These are phyloP conservation scores for Dendrobium nobile DNA, from an alignment of 106 monocot species.

Conservation along the genomic window DNA sequence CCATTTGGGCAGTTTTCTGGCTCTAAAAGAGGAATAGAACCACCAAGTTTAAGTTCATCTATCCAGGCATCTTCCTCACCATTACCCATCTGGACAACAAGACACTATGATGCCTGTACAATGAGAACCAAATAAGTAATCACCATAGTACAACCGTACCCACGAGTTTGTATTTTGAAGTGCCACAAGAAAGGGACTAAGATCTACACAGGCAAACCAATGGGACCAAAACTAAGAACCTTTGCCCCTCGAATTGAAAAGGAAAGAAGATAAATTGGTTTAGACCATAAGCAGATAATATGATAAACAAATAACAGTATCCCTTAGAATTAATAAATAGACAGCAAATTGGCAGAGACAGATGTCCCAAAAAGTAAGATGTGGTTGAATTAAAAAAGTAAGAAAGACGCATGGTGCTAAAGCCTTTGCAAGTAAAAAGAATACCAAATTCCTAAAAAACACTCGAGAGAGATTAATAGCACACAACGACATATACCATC, in stretches of 20 bases:
- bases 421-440: background rate
- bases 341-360: background rate
- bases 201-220: background rate
- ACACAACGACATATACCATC: background rate
- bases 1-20: conserved; percentile 70
- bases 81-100: conserved; percentile 43
- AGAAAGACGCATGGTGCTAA: background rate
- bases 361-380: background rate
- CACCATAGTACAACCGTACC: background rate
- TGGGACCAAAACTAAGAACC: background rate
- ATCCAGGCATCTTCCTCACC: conserved; percentile 51
- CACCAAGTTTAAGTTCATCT: conserved; percentile 51
- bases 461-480: background rate
- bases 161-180: background rate
- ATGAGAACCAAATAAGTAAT: background rate
- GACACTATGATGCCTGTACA: background rate
- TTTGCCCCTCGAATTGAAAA: no score
- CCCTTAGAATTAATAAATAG: background rate
- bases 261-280: no score
- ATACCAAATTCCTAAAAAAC: background rate
- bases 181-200: background rate
- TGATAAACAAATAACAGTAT: background rate
- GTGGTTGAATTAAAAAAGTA: background rate
- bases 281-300: no score
- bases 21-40: conserved; percentile 62